phyloP scores from a whole-genome alignment of 495 filamentous ascomycete genomes.

The Geopyxis carbonaria region DNA sequence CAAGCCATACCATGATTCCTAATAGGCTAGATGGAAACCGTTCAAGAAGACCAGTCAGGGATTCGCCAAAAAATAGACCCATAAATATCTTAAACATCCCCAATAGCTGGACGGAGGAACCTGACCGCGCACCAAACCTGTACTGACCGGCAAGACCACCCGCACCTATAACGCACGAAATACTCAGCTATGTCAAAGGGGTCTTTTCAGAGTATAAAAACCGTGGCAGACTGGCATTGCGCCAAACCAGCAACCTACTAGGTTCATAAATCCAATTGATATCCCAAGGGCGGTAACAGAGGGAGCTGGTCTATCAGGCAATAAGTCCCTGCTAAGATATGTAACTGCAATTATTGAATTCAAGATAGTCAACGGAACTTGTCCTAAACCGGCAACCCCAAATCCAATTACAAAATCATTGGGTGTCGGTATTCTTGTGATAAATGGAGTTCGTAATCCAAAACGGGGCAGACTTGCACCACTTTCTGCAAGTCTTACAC shows the following conservation, averaged over 20 bases:
- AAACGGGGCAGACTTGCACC: conserved; percentile 31
- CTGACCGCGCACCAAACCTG: conserved; percentile 77
- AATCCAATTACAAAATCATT: conserved; percentile 33
- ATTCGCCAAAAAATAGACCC: conserved; percentile 54
- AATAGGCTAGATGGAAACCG: conserved; percentile 57
- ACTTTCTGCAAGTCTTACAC: conserved; percentile 11
- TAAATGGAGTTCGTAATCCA: conserved; percentile 31
- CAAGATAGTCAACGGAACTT: conserved; percentile 74
- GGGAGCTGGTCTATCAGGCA: conserved; percentile 49
- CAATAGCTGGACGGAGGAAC: conserved; percentile 62
- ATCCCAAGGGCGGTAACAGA: conserved; percentile 56
- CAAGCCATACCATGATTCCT: conserved; percentile 48
- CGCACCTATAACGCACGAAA: conserved; percentile 30
- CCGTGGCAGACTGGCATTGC: conserved; percentile 94
- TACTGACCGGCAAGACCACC: conserved; percentile 81
- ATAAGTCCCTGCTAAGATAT: conserved; percentile 53
- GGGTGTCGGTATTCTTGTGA: conserved; percentile 10
- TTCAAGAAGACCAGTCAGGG: conserved; percentile 46
- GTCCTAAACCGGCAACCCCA: conserved; percentile 51
- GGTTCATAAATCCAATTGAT: conserved; percentile 67
- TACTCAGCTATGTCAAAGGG: conserved; percentile 1
- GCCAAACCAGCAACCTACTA: conserved; percentile 74
- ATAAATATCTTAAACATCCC: conserved; percentile 59
- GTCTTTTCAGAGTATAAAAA: not conserved
- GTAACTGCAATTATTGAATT: conserved; percentile 81